A percentile compares a stretch with the other conserved stretches of the same genome.
Evolutionary conservation across 176 grass and related monocot genomes (phyloP).

Genomic region (Eleusine indica): DNA sequence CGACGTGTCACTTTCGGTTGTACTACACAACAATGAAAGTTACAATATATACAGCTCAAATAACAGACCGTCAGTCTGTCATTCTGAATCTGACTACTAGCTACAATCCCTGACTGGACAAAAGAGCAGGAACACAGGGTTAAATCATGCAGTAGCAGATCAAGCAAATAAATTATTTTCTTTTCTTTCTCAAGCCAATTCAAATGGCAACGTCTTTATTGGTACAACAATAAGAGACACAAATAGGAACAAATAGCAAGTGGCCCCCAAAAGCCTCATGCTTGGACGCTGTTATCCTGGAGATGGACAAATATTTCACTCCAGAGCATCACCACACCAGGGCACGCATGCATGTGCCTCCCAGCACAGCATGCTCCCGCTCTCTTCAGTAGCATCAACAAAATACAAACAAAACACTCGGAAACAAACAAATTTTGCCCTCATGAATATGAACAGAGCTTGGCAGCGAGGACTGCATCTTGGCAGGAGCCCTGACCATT

Average conservation of each 20-base stretch:
- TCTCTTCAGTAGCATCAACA: constrained; percentile 51
- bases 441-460: constrained; percentile 66
- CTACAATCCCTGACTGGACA: not conserved
- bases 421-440: constrained; percentile 62
- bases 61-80: not conserved
- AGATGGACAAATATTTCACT: constrained; percentile 78
- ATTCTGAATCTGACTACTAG: constrained; percentile 5
- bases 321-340: constrained; percentile 50
- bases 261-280: constrained; percentile 56
- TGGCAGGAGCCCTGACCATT: constrained; percentile 44
- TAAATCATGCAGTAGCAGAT: not conserved
- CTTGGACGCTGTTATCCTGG: constrained; percentile 60
- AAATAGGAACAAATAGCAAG: constrained; percentile 57
- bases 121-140: not conserved
- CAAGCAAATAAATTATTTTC: not conserved
- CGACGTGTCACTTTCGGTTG: not conserved
- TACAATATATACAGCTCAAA: constrained; percentile 14
- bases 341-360: constrained; percentile 51
- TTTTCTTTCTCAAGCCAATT: constrained; percentile 22
- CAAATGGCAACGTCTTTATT: constrained; percentile 55
- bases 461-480: constrained; percentile 41
- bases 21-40: not conserved
- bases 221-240: constrained; percentile 24
- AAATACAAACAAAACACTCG: constrained; percentile 60
- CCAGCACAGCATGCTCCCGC: constrained; percentile 45